Base-by-base conservation (phyloP, 495 filamentous ascomycete species). In the Letharia columbiana region DNA sequence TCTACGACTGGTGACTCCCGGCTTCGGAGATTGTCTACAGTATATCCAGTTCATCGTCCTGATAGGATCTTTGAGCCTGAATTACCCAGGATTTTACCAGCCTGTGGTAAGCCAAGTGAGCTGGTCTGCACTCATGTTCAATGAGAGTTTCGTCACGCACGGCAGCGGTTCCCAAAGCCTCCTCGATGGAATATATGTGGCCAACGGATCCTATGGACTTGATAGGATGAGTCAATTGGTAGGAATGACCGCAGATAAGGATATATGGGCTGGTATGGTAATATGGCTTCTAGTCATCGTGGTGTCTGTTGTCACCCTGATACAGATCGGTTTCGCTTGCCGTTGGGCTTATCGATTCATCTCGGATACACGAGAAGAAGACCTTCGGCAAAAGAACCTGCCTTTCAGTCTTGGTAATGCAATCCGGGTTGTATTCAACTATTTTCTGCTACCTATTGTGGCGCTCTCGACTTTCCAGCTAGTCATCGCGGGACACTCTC, bases 11-110 rank as follows among this genome's bases (percentile, higher is more conserved):
- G 91, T 98, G 31, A 98, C 94, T 11, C 94, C 94, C 18, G 94
- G 94, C 0, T 98, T 98, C 73, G 92, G 91, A 15, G 94, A 98
- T 70, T 98, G 94, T 74, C 84, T 98, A 41, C 92, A 98, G 76
- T 98, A 98, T 73, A 88, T 98, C 41, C 94, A 98, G 72, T 98
- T 95, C 68, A 82, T 92, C 60, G 89, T 92, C 28, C 81, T 98
- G 44, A 91, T 92, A 0, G 95, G 95, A 2, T 85, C 87, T 50
- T 77, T 98, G 52, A 90, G 88, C 33, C 76, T 98, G 69, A 86
- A 89, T 65, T 98, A 98, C 73, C 94, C 94, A 0, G 94, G 94
- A 0, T 98, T 89, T 71, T 98, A 90, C 73, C 94, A 97, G 72
- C 94, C 94, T 18, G 89, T 89, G 18, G 84, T 94, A 59, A 94